Evolutionary conservation across 1,284 basidiomycete genomes (phyloP).

Genomic region (Hypsizygus ulmarius): DNA sequence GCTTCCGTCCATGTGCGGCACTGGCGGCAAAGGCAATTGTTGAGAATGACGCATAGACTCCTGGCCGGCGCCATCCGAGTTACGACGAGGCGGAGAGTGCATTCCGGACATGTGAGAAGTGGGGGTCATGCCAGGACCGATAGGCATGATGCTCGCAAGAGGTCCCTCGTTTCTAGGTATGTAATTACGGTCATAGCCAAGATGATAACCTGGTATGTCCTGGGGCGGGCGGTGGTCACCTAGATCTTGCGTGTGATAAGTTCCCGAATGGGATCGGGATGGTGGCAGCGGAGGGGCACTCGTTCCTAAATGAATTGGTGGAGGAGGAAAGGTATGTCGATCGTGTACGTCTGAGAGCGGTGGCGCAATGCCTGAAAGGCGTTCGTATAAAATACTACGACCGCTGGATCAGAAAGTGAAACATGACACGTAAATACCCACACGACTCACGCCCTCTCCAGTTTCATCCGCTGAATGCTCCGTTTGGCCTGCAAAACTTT

Average conservation of each 20-base stretch:
- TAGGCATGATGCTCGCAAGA: conserved; percentile 41
- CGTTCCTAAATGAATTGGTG: conserved; percentile 30
- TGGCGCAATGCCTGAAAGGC: conserved; percentile 58
- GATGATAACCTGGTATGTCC: conserved; percentile 42
- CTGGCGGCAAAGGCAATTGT: conserved; percentile 44
- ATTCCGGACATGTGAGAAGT: conserved; percentile 39
- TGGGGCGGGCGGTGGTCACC: conserved; percentile 42
- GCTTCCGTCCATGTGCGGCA: conserved; percentile 38
- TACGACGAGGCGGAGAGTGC: conserved; percentile 31
- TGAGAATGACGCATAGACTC: conserved; percentile 48
- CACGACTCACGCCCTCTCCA: conserved; percentile 81
- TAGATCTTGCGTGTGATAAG: conserved; percentile 38
- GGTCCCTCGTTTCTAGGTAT: conserved; percentile 46
- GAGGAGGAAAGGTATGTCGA: conserved; percentile 36
- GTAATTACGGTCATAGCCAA: conserved; percentile 43
- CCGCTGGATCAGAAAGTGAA: conserved; percentile 21
- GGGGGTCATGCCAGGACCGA: conserved; percentile 39
- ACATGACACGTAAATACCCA: conserved; percentile 23
- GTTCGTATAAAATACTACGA: conserved; percentile 72
- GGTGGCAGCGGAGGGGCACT: conserved; percentile 34
- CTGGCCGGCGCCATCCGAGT: conserved; percentile 22
- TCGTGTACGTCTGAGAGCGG: conserved; percentile 45
- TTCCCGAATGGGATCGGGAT: conserved; percentile 30
- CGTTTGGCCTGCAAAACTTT: conserved; percentile 81
- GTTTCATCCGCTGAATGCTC: conserved; percentile 83